Percentiles rank a stretch among this genome's conserved stretches.
Evolutionary conservation across 257 asterid genomes (phyloP).

Genomic region (Nicotiana paniculata): DNA sequence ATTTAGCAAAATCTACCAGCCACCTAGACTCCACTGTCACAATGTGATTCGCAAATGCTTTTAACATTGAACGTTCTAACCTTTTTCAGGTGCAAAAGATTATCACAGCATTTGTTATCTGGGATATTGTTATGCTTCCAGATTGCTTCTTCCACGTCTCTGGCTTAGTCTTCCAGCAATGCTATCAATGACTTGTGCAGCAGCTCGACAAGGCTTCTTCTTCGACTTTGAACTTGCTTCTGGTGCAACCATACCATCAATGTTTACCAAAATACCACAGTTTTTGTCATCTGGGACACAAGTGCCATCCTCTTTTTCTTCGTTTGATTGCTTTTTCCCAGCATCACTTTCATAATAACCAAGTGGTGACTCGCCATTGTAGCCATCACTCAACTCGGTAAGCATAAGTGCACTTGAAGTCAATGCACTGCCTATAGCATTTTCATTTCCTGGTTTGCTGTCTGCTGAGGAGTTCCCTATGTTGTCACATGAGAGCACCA

Average conservation of each 20-base stretch:
- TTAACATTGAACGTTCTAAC: background rate
- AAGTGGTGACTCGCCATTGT: background rate
- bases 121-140: background rate
- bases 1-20: background rate
- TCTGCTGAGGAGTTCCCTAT: background rate
- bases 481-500: background rate
- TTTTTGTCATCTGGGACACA: slow-evolving; percentile 3
- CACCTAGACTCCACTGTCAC: background rate
- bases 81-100: background rate
- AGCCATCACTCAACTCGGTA: background rate
- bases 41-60: background rate
- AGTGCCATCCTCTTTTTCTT: slow-evolving; percentile 15
- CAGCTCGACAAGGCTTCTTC: slow-evolving; percentile 25
- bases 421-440: slow-evolving; percentile 6
- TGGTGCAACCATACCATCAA: slow-evolving; percentile 10
- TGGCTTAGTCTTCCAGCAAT: slow-evolving; percentile 59
- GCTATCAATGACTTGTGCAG: slow-evolving; percentile 37
- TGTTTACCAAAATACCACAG: too few relatives aligned
- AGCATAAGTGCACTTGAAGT: background rate
- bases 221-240: slow-evolving; percentile 26
- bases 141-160: slow-evolving; percentile 25
- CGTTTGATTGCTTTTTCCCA: background rate
- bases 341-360: background rate
- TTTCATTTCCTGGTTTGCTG: slow-evolving; percentile 13
- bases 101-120: background rate